Base-by-base conservation (phyloP, 2,329 filamentous ascomycete species). In the Aspergillus sp. region DNA sequence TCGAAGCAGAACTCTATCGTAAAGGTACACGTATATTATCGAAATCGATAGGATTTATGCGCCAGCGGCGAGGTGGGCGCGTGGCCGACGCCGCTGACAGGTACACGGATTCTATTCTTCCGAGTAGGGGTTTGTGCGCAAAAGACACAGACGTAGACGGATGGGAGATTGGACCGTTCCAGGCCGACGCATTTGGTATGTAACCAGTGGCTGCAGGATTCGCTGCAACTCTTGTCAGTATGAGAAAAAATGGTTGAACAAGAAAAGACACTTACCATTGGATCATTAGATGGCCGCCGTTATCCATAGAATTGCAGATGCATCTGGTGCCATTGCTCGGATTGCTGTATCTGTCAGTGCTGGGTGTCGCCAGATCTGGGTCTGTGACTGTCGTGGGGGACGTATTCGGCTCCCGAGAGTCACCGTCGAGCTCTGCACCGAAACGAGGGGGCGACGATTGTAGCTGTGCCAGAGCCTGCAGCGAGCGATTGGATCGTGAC, bases 121-220 rank as follows among this genome's bases (percentile, higher is more conserved):
- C 77, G 72, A 34, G 77, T 73, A 1, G 80, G 79, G 1, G 79
- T 81, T 57, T 77, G 76, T 5, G 78, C 79, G 67, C 83, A 85
- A 62, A 83, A 82, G 46, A 81, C 72, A 69, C 83, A 85, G 13
- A 84, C 78, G 65, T 84, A 84, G 31, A 81, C 74, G 1, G 80
- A 79, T 9, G 79, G 74, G 23, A 83, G 73, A 57, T 79, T 80
- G 43, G 79, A 77, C 19, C 77, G 72, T 59, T 83, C 80, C 17
- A 87, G 72, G 2, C 85, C 85, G 23, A 87, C 80, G 67, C 87
- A 89, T 58, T 79, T 79, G 34, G 83, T 83, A 68, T 89, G 87
- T 31, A 86, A 77, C 83, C 85, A 89, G 67, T 87, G 86, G n/a
- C 79, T 83, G 75, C 86, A 89, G 25, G 83, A 85, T 72, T 86